Evolutionary conservation across 2,329 filamentous ascomycete genomes (phyloP).

Genomic region (Fusarium illudens): DNA sequence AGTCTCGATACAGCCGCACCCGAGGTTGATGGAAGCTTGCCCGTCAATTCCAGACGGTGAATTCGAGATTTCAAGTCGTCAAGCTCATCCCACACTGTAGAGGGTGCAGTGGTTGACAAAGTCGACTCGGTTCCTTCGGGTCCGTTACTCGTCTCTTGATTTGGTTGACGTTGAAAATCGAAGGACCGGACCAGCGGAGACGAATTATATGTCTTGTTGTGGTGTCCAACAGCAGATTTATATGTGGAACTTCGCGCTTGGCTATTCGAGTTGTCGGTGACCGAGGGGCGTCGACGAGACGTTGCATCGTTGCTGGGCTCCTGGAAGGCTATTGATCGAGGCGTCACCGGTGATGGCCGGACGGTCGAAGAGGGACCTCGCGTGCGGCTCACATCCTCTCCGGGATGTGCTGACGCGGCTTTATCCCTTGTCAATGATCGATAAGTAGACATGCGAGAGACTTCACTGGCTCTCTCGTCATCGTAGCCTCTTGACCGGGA

Average conservation of each 20-base stretch:
- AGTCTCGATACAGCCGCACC: slow-evolving; percentile 79
- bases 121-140: slow-evolving; percentile 84
- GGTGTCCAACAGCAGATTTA: slow-evolving; percentile 46
- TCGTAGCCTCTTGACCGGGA: slow-evolving; percentile 50
- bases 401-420: slow-evolving; percentile 50
- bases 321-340: slow-evolving; percentile 58
- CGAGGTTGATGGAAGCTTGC: slow-evolving; percentile 84
- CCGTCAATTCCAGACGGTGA: slow-evolving; percentile 86
- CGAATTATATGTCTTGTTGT: slow-evolving; percentile 60
- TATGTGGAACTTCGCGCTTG: slow-evolving; percentile 55
- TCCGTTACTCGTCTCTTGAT: slow-evolving; percentile 48
- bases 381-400: slow-evolving; percentile 48
- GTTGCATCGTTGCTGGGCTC: slow-evolving; percentile 49
- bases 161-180: slow-evolving; percentile 45
- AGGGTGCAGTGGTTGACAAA: slow-evolving; percentile 85
- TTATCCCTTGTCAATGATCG: slow-evolving; percentile 55
- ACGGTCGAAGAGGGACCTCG: slow-evolving; percentile 45
- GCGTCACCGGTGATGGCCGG: slow-evolving; percentile 58
- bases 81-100: slow-evolving; percentile 96
- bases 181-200: slow-evolving; percentile 64
- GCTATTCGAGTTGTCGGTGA: slow-evolving; percentile 56
- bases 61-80: slow-evolving; percentile 96
- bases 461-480: slow-evolving; percentile 54
- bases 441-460: slow-evolving; percentile 55
- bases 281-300: slow-evolving; percentile 52